These are phyloP conservation scores for Cucumis hystrix DNA, from an alignment of 306 rosid genomes.

Conservation along the genomic window DNA sequence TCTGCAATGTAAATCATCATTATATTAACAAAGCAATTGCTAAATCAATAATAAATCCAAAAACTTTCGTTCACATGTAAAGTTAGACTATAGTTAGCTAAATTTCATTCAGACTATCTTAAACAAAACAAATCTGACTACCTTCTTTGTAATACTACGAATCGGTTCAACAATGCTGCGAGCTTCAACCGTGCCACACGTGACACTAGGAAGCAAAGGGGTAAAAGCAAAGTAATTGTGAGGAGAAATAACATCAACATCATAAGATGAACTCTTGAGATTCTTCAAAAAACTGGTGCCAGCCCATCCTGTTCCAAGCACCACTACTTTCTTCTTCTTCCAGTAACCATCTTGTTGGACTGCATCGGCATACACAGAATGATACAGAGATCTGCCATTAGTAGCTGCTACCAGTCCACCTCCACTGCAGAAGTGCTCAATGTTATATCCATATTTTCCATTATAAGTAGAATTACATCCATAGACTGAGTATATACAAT, in stretches of 20 bases:
- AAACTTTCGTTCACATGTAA: not conserved
- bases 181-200: conserved; percentile 63
- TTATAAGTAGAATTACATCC: not conserved
- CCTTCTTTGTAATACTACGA: conserved; percentile 54
- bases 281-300: conserved; percentile 64
- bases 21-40: no score
- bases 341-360: not conserved
- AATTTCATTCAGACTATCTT: not conserved
- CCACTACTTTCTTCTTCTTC: conserved; percentile 57
- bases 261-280: conserved; percentile 36
- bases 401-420: conserved; percentile 44
- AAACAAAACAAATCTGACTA: not conserved
- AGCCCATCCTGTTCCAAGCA: conserved; percentile 89
- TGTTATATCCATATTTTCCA: not conserved
- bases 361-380: conserved; percentile 19
- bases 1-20: conserved; percentile 21
- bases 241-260: conserved; percentile 68
- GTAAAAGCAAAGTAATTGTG: conserved; percentile 76
- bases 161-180: conserved; percentile 71
- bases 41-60: not conserved
- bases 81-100: not conserved
- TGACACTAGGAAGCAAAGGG: conserved; percentile 72
- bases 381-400: conserved; percentile 9
- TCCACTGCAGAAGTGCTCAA: conserved; percentile 29
- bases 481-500: not conserved